Evolutionary conservation across 148 eudicot genomes (phyloP), one percentile per base, ranked within the genome.

Genomic region (Vaccinium corymbosum): DNA sequence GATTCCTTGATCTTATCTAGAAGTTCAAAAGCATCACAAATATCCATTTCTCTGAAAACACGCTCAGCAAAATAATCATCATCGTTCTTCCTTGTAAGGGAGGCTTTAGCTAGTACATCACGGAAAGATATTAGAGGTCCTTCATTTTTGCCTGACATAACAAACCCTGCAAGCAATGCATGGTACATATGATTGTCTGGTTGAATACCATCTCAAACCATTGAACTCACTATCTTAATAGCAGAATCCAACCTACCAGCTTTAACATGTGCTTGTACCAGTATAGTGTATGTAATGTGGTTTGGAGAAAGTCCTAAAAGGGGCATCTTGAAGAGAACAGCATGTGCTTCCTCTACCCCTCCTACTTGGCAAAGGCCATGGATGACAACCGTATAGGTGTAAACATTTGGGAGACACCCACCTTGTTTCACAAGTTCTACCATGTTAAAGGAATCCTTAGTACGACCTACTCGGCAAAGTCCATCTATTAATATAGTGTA

Each of bases 401-500:
- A 87, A 29, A 87, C 83, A 78, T 87, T 87, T 22, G 89, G 89
- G 57, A 70, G 84, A 50, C 86, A 84, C 11, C 82, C 82, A 68
- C 15, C 49, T 52, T 62, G 80, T 70, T 84, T 87, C 89, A 87
- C 84, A 7, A 77, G 62, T 25, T 77, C 82, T 32, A 87, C 32
- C 32, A 84, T 78, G 52, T 53, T 78, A 56, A 81, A 78, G 25
- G 82, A 35, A 55, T 73, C 49, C 27, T 56, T 68, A 22, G 59
- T 70, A 55, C 82, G 15, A 78, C 89, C 84, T 49, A 79, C 86
- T 81, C 85, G 82, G 56, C 82, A 84, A 10, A 82, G 38, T 78
- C 85, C 86, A 78, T 81, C 85, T 55, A 87, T 74, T 80, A 87
- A 87, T 70, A 84, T 84, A 25, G 89, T 87, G 81, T 81, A 87